Base-by-base conservation (phyloP, 2,329 filamentous ascomycete species). In the Talaromyces piceae region DNA sequence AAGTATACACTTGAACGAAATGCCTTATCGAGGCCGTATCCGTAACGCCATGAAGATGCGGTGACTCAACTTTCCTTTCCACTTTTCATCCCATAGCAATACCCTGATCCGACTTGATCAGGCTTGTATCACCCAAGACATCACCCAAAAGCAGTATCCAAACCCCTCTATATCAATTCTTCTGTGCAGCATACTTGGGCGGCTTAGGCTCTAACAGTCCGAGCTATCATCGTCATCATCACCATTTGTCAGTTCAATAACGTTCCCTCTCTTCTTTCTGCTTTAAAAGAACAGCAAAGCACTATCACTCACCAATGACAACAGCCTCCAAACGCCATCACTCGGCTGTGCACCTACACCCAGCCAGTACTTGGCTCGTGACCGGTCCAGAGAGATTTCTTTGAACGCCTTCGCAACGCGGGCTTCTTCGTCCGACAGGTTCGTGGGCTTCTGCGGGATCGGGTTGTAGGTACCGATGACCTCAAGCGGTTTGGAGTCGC, bases 331-430 rank as follows among this genome's bases (percentile, higher is more conserved):
- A 30, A 87, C 88, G 3, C 88, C 84, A 59, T 96, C 88, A 56
- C 87, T 91, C 8, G 93, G 93, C 73, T 98, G 93, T 51, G 93
- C 93, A 1, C 93, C 93, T 3, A 97, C 91, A 67, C 93, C 93
- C 30, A 98, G 78, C 93, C 93, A 98, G 75, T 98, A 98, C 69
- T 86, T 85, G 52, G 91, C 87, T 54, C 93, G 78, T 58, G 81
- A 75, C 6, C 80, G 75, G 69, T 98, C 93, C 12, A 98, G 78
- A 63, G 88, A 84, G 66, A 98, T 87, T 59, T 97, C 91, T 72
- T 98, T 98, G 75, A 87, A 88, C 51, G 87, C 79, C 52, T 83
- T 81, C 16, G 82, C 81, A n/a, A 78, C 61, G 49, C 65, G 63
- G 26, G 69, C 63, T 57, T 69, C 67, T 57, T 75, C 74, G 39